Conservation (phyloP, 192 early-diverging fungal species). For the Podila verticillata region DNA sequence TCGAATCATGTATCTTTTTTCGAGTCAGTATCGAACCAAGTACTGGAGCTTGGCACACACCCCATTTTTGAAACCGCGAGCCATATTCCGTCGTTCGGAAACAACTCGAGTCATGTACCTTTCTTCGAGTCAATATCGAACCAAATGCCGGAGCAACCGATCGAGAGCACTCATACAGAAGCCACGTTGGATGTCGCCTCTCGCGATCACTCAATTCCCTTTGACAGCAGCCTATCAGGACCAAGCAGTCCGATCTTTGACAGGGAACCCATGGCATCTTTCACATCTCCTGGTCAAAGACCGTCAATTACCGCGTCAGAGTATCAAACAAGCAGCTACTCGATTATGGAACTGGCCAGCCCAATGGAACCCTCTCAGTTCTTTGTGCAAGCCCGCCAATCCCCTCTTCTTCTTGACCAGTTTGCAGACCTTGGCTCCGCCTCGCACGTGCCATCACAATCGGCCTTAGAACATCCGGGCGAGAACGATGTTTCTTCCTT, state of each 20-base stretch:
- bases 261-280: neutral
- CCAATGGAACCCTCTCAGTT: slow-evolving; percentile 12
- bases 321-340: slow-evolving; percentile 23
- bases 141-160: no score
- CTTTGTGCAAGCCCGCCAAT: slow-evolving; percentile 20
- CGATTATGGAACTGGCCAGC: slow-evolving; percentile 27
- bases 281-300: neutral
- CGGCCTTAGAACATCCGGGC: neutral
- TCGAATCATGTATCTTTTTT: no score
- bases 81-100: no score
- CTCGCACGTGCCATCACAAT: neutral
- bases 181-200: neutral
- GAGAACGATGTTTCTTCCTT: slow-evolving; percentile 10
- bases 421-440: neutral
- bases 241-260: slow-evolving; percentile 10
- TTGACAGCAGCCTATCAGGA: neutral
- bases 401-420: slow-evolving; percentile 8
- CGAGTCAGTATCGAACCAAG: no score
- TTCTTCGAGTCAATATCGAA: no score
- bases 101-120: no score
- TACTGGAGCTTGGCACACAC: no score
- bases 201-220: slow-evolving; percentile 3
- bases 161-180: no score
- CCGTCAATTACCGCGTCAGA: neutral
- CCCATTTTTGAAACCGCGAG: no score